These are phyloP conservation scores for Strobilomyces confusus DNA, from an alignment of 768 basidiomycete species.

Conservation along the genomic window DNA sequence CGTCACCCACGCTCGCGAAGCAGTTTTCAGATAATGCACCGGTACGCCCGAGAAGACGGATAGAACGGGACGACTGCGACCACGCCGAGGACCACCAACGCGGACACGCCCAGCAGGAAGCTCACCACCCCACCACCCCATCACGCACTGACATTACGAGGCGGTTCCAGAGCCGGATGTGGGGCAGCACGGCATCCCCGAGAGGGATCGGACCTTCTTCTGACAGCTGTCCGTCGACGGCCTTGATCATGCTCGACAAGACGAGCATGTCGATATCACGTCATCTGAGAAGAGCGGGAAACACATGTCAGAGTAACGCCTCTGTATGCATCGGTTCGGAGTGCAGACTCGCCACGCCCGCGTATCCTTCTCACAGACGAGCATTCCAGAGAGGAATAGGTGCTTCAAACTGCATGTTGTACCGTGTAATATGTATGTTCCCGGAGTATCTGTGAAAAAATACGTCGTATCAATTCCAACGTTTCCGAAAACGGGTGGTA, in stretches of 20 bases:
- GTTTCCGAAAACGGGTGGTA: neutral
- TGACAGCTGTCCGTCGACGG: slow-evolving; percentile 4
- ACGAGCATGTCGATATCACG: neutral
- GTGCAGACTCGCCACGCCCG: slow-evolving; percentile 12
- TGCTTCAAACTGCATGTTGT: slow-evolving; percentile 16
- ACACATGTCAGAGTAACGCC: neutral
- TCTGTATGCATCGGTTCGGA: slow-evolving; percentile 19
- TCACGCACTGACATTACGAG: neutral
- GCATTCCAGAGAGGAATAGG: slow-evolving; percentile 12
- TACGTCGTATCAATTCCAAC: neutral
- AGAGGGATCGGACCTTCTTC: slow-evolving; percentile 8
- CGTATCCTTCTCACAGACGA: slow-evolving; percentile 12
- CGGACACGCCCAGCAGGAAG: slow-evolving; percentile 8
- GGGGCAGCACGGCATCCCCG: slow-evolving; percentile 2
- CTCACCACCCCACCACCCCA: neutral
- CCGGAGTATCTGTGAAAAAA: slow-evolving; percentile 8
- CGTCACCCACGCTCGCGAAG: neutral
- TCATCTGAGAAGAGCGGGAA: neutral
- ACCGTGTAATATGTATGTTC: neutral
- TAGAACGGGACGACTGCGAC: slow-evolving; percentile 5
- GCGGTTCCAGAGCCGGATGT: slow-evolving; percentile 12
- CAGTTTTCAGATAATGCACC: slow-evolving; percentile 5
- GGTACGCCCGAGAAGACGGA: neutral
- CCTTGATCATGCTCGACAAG: slow-evolving; percentile 3
- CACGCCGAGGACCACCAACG: slow-evolving; percentile 10